phyloP scores from a whole-genome alignment of 805 yeast genomes.

The Starmerella gropengiesseri region DNA sequence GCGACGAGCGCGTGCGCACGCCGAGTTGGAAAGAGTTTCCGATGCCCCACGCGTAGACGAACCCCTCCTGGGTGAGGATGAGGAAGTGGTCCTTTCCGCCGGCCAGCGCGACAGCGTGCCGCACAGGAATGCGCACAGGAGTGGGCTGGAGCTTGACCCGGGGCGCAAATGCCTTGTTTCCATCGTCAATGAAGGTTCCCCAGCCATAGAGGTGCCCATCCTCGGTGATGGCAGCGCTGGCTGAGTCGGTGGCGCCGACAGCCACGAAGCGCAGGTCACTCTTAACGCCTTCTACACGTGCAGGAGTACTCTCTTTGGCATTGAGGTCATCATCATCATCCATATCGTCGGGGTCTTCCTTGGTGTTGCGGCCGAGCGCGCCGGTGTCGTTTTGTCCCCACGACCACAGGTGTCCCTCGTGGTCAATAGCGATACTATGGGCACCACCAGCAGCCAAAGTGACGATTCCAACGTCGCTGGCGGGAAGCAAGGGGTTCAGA shows the following conservation, averaged over 20 bases:
- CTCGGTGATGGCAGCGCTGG: slow-evolving; percentile 67
- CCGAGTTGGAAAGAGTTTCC: slow-evolving; percentile 92
- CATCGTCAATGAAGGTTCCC: slow-evolving; percentile 90
- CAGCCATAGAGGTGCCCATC: slow-evolving; percentile 90
- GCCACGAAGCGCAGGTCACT: slow-evolving; percentile 48
- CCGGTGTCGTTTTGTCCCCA: slow-evolving; percentile 97
- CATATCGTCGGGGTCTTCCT: slow-evolving; percentile 51
- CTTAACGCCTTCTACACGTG: slow-evolving; percentile 57
- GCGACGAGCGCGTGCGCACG: slow-evolving; percentile 43
- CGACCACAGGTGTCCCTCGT: slow-evolving; percentile 75
- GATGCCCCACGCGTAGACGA: slow-evolving; percentile 94
- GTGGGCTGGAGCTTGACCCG: slow-evolving; percentile 49
- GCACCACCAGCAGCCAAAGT: slow-evolving; percentile 93
- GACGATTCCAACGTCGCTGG: slow-evolving; percentile 58
- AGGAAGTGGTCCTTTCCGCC: slow-evolving; percentile 88
- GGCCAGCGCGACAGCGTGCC: slow-evolving; percentile 69
- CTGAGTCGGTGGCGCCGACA: slow-evolving; percentile 83
- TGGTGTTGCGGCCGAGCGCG: slow-evolving; percentile 81
- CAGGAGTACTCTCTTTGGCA: slow-evolving; percentile 83
- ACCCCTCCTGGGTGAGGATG: slow-evolving; percentile 73
- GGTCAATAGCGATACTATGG: slow-evolving; percentile 78
- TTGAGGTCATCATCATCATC: slow-evolving; percentile 74
- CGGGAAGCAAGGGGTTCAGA: slow-evolving; percentile 61
- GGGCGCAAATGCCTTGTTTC: slow-evolving; percentile 70
- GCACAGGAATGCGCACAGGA: slow-evolving; percentile 53